These are phyloP conservation scores for Diaporthe ampelina DNA, from an alignment of 2,329 filamentous ascomycete genomes.

Conservation along the genomic window DNA sequence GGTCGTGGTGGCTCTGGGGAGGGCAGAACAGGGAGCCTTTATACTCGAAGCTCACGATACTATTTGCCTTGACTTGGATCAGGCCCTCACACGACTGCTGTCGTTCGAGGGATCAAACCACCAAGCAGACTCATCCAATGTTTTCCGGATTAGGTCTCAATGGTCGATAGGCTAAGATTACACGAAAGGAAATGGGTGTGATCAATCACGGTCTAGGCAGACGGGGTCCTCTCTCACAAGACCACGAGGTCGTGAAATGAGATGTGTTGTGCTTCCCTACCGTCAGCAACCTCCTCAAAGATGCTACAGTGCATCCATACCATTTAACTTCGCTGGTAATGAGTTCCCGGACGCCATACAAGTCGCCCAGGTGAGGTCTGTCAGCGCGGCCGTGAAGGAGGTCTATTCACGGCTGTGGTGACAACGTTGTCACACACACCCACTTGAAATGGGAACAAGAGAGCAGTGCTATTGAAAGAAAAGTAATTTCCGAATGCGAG, in stretches of 20 bases:
- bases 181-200: conserved; percentile 21
- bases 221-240: background rate
- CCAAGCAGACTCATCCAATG: background rate
- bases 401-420: background rate
- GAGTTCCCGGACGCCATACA: background rate
- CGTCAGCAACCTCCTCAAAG: background rate
- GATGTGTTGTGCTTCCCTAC: background rate
- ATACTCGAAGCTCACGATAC: conserved; percentile 24
- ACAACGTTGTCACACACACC: background rate
- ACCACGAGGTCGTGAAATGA: background rate
- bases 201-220: conserved; percentile 7
- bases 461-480: background rate
- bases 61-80: background rate
- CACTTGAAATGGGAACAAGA: background rate
- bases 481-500: conserved; percentile 10
- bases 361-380: background rate
- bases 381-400: background rate
- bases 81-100: background rate
- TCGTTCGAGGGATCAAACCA: background rate
- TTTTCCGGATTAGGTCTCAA: conserved; percentile 13
- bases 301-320: background rate
- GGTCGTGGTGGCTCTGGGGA: background rate
- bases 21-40: conserved; percentile 4
- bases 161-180: conserved; percentile 22
- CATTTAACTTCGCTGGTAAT: background rate